phyloP scores from a whole-genome alignment of 2,329 filamentous ascomycete genomes.

The Pseudogymnoascus sp. region DNA sequence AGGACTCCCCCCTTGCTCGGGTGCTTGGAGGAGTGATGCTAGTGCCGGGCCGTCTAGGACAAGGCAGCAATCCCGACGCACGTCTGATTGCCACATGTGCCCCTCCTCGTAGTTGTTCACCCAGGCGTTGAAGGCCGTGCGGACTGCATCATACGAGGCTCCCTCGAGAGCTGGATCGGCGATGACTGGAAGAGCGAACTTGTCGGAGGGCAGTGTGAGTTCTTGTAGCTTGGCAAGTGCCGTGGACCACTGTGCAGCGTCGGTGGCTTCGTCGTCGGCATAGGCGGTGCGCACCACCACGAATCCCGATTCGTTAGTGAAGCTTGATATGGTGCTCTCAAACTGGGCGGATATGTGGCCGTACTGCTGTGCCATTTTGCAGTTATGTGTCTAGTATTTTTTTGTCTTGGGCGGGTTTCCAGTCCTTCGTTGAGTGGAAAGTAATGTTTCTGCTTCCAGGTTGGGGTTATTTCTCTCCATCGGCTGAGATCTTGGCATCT shows the following conservation, averaged over 20 bases:
- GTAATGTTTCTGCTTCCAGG: not conserved
- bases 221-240: not conserved
- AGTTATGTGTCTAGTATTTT: not conserved
- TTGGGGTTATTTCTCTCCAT: not conserved
- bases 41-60: not conserved
- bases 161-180: not conserved
- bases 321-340: not conserved
- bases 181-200: not conserved
- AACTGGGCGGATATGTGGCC: not conserved
- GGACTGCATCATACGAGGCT: not conserved
- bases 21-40: not conserved
- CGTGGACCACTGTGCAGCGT: not conserved
- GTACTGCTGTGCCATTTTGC: not conserved
- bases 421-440: not conserved
- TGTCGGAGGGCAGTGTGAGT: not conserved
- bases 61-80: not conserved
- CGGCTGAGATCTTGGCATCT: not conserved
- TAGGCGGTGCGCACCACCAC: not conserved
- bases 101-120: not conserved
- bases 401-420: not conserved
- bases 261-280: not conserved
- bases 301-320: not conserved
- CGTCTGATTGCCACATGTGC: not conserved
- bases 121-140: not conserved
- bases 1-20: not conserved